These are phyloP conservation scores for Coccomyxa subellipsoidea DNA, from an alignment of 163 green algal genomes.

Conservation along the genomic window DNA sequence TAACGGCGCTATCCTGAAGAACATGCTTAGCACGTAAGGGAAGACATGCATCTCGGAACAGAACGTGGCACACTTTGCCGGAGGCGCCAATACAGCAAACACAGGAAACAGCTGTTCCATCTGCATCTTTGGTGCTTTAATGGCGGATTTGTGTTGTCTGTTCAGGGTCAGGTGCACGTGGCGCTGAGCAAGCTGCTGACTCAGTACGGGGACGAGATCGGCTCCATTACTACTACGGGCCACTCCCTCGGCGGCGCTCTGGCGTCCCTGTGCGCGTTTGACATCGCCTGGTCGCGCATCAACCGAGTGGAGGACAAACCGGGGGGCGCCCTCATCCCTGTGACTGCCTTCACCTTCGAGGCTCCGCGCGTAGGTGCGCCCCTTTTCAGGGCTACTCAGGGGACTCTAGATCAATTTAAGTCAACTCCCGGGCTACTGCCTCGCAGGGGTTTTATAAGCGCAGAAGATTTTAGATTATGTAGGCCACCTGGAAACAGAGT, in stretches of 20 bases:
- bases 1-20: too few relatives aligned
- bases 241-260: slow-evolving; percentile 55
- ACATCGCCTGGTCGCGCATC: slow-evolving; percentile 23
- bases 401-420: not conserved
- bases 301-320: not conserved
- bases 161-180: slow-evolving; percentile 16
- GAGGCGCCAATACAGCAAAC: too few relatives aligned
- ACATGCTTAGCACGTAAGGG: too few relatives aligned
- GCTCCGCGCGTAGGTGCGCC: slow-evolving; percentile 6
- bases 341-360: slow-evolving; percentile 20
- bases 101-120: too few relatives aligned
- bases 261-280: slow-evolving; percentile 36
- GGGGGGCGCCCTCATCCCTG: not conserved
- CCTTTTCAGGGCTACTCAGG: not conserved
- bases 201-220: not conserved
- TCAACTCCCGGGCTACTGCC: not conserved
- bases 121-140: too few relatives aligned
- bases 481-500: too few relatives aligned
- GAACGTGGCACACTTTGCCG: too few relatives aligned
- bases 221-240: slow-evolving; percentile 30
- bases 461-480: too few relatives aligned
- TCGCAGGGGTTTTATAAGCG: not conserved
- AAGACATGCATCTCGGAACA: too few relatives aligned
- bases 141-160: too few relatives aligned
- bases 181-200: slow-evolving; percentile 12